Percentiles rank a stretch among this genome's conserved stretches.
These are phyloP conservation scores for Aegilops umbellulata DNA, from an alignment of 176 grass and related monocot species.

Conservation along the genomic window DNA sequence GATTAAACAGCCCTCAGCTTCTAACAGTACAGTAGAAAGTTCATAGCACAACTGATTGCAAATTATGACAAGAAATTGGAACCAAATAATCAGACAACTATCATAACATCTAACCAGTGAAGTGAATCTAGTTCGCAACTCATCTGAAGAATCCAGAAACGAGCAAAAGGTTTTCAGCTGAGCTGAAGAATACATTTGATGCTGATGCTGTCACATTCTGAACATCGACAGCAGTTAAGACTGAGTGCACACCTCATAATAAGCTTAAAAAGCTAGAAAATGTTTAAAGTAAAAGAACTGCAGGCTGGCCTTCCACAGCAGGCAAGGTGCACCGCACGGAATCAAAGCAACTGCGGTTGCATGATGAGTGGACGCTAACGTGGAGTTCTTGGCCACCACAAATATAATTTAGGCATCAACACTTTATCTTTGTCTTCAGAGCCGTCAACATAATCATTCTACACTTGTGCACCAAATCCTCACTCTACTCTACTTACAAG, in stretches of 20 bases:
- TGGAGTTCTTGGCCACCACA: conserved; percentile 5
- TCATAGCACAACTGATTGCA: not conserved
- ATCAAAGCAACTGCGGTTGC: not conserved
- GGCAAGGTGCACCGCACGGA: not conserved
- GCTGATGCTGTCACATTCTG: not conserved
- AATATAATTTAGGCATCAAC: not conserved
- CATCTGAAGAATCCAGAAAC: not conserved
- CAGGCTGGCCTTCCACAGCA: not conserved
- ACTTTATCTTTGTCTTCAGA: conserved; percentile 32
- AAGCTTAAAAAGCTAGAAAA: not conserved
- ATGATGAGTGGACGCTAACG: not conserved
- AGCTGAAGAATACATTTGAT: not conserved
- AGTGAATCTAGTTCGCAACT: not conserved
- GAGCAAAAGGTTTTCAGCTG: not conserved
- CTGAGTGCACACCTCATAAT: not conserved
- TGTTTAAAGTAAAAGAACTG: not conserved
- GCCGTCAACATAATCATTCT: conserved; percentile 3
- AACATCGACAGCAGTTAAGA: not conserved
- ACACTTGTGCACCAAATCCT: conserved; percentile 31
- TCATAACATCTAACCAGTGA: not conserved
- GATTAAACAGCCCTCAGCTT: not conserved
- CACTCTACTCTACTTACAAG: no score
- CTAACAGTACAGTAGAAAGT: no score
- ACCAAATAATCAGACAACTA: not conserved
- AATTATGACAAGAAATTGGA: no score